Percentiles rank a stretch among this genome's conserved stretches.
These are phyloP conservation scores for Arthrobotrys sphaeroides DNA, from an alignment of 2,329 filamentous ascomycete genomes.

Conservation along the genomic window DNA sequence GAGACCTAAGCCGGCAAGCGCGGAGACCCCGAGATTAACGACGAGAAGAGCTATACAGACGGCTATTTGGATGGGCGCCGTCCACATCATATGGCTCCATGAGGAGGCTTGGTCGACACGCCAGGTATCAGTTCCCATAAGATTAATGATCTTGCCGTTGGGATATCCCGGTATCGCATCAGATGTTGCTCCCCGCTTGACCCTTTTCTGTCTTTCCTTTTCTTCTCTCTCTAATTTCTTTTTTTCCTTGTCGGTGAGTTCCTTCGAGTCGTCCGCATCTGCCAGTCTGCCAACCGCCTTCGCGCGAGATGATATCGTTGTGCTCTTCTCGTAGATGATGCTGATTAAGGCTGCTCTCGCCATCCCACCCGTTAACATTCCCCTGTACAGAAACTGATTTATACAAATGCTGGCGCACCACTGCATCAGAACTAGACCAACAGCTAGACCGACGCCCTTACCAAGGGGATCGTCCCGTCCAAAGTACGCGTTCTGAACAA, in stretches of 20 bases:
- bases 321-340: slow-evolving; percentile 90
- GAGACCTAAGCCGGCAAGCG: slow-evolving; percentile 91
- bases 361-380: slow-evolving; percentile 95
- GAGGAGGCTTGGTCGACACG: slow-evolving; percentile 86
- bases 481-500: slow-evolving; percentile 77
- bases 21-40: slow-evolving; percentile 89
- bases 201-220: slow-evolving; percentile 64
- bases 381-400: slow-evolving; percentile 95
- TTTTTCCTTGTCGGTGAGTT: slow-evolving; percentile 66
- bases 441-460: slow-evolving; percentile 85
- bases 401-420: slow-evolving; percentile 86
- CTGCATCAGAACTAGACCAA: slow-evolving; percentile 91
- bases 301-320: slow-evolving; percentile 88
- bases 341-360: slow-evolving; percentile 91
- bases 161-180: slow-evolving; percentile 73
- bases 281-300: slow-evolving; percentile 84
- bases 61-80: slow-evolving; percentile 92
- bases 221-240: slow-evolving; percentile 62
- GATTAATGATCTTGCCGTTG: slow-evolving; percentile 97
- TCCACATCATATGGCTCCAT: slow-evolving; percentile 95
- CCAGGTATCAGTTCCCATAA: slow-evolving; percentile 98
- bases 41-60: slow-evolving; percentile 96
- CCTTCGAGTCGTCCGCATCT: slow-evolving; percentile 76
- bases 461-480: slow-evolving; percentile 76
- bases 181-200: slow-evolving; percentile 63